These are phyloP conservation scores for Rhizopogon vinicolor DNA, from an alignment of 768 basidiomycete species.

Conservation along the genomic window DNA sequence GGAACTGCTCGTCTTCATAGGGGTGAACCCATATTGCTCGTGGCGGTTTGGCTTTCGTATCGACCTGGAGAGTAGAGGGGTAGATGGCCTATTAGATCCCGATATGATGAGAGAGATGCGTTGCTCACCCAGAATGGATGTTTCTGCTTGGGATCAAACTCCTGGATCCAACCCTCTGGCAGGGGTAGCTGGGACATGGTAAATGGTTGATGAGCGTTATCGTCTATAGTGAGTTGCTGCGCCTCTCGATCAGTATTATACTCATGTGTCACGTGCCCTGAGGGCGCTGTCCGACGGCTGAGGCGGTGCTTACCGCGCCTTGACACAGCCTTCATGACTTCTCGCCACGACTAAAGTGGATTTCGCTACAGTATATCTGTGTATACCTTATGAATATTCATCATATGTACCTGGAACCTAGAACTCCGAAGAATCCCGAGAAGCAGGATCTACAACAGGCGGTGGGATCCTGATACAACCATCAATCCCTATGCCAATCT, in stretches of 20 bases:
- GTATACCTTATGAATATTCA: too few species aligned
- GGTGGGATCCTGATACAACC: too few species aligned
- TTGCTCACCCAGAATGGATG: slow-evolving; percentile 46
- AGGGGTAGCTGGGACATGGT: slow-evolving; percentile 33
- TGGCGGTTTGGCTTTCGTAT: slow-evolving; percentile 57
- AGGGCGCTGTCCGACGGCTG: background rate
- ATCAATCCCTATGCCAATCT: too few species aligned
- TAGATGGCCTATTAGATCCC: background rate
- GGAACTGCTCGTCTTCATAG: slow-evolving; percentile 61
- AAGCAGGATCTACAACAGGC: too few species aligned
- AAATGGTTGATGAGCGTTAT: slow-evolving; percentile 3
- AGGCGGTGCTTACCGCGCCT: background rate
- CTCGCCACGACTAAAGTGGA: too few species aligned
- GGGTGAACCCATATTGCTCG: slow-evolving; percentile 73
- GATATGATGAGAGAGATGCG: too few species aligned
- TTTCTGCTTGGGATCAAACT: slow-evolving; percentile 37
- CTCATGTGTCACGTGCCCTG: background rate
- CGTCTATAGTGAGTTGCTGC: background rate
- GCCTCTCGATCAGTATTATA: background rate
- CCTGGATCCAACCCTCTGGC: slow-evolving; percentile 54
- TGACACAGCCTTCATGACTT: background rate
- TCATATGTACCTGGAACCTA: too few species aligned
- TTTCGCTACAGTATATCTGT: too few species aligned
- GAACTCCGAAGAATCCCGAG: too few species aligned
- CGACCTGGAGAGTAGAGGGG: slow-evolving; percentile 39